These are phyloP conservation scores for Aspergillus heteromorphus DNA, from an alignment of 495 filamentous ascomycete genomes.

Conservation along the genomic window DNA sequence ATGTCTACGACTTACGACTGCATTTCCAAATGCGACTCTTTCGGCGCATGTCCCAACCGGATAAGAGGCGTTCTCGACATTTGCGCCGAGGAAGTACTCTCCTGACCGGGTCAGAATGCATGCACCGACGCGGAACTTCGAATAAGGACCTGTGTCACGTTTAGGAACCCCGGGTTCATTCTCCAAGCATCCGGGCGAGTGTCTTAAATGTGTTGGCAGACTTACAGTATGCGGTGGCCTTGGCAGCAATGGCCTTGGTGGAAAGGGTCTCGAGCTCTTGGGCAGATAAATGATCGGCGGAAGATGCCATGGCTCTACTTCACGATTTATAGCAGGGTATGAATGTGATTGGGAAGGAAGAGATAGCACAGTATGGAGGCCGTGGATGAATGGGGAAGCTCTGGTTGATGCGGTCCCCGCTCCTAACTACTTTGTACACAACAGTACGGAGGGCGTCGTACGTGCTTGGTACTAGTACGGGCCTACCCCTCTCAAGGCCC, in stretches of 20 bases:
- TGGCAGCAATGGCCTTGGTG: slow-evolving; percentile 56
- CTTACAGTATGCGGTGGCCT: slow-evolving; percentile 71
- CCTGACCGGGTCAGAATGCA: slow-evolving; percentile 62
- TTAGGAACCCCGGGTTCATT: neutral
- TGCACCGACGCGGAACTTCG: slow-evolving; percentile 85
- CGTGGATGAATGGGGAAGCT: too few relatives aligned
- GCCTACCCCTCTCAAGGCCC: too few relatives aligned
- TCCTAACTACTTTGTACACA: too few relatives aligned
- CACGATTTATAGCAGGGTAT: neutral
- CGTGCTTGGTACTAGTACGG: too few relatives aligned
- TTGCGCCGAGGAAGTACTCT: slow-evolving; percentile 68
- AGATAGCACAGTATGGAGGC: neutral
- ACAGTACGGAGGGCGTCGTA: too few relatives aligned
- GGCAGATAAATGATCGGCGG: slow-evolving; percentile 44
- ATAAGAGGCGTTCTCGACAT: slow-evolving; percentile 91
- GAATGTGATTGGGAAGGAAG: neutral
- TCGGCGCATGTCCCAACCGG: slow-evolving; percentile 95
- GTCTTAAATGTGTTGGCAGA: neutral
- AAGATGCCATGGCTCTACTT: slow-evolving; percentile 21
- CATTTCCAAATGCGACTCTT: slow-evolving; percentile 74
- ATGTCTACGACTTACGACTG: slow-evolving; percentile 48
- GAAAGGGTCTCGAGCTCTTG: slow-evolving; percentile 59
- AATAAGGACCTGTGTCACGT: slow-evolving; percentile 62
- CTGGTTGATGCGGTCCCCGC: too few relatives aligned
- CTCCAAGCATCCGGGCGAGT: neutral